phyloP scores from a whole-genome alignment of 1,139 yeast genomes.

The Sugiyamaella paludigena region DNA sequence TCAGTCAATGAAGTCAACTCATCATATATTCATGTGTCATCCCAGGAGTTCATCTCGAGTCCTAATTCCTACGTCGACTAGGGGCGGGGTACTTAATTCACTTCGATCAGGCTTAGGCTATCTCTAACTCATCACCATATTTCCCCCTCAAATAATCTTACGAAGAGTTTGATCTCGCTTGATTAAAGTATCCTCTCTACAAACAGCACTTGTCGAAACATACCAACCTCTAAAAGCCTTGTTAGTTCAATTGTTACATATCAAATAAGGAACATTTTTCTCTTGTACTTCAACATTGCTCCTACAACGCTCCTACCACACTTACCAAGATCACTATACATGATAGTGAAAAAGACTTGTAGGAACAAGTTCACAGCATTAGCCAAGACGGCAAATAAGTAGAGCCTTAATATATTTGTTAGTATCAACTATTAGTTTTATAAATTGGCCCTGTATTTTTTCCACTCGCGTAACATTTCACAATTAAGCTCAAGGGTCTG shows the following conservation, averaged over 20 bases:
- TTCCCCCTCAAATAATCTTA: too few species aligned
- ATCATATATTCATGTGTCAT: too few species aligned
- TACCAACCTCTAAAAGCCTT: constrained; percentile 23
- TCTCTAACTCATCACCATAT: too few species aligned
- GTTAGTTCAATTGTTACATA: constrained; percentile 1
- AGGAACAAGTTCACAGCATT: constrained; percentile 85
- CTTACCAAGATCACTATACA: constrained; percentile 87
- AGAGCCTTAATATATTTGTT: constrained; percentile 23
- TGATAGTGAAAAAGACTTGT: constrained; percentile 89
- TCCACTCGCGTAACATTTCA: neutral
- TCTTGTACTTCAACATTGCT: too few species aligned
- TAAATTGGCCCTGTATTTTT: neutral
- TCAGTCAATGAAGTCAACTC: neutral
- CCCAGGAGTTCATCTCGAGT: too few species aligned
- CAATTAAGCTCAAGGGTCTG: too few species aligned
- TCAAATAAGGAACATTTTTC: neutral
- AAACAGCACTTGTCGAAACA: constrained; percentile 2
- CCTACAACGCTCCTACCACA: constrained; percentile 2
- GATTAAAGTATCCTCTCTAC: neutral
- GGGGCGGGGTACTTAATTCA: too few species aligned
- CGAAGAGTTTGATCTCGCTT: too few species aligned
- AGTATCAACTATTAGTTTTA: neutral
- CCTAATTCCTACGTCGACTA: too few species aligned
- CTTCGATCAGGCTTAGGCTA: too few species aligned
- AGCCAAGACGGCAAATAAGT: constrained; percentile 66